Percentiles rank a stretch among this genome's conserved stretches.
Conservation (phyloP, 108 stramenopile genomes). For the Chaetoceros muelleri region DNA sequence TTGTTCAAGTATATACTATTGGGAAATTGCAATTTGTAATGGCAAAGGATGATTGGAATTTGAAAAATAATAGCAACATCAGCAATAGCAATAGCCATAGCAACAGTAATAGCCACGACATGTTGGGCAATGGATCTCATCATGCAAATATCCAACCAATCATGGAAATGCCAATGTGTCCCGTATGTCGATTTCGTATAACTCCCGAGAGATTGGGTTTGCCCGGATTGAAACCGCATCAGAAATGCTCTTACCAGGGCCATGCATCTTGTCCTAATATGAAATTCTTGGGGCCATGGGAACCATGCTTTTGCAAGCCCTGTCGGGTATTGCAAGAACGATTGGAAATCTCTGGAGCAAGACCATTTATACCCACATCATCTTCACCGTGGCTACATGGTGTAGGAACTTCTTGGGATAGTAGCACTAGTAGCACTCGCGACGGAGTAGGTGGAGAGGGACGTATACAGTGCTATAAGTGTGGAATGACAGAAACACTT, state of each 20-base stretch:
- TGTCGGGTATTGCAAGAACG: slow-evolving; percentile 51
- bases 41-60: too few relatives aligned
- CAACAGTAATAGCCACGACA: too few relatives aligned
- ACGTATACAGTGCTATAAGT: slow-evolving; percentile 46
- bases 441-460: slow-evolving; percentile 9
- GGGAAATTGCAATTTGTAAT: neutral
- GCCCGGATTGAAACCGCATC: slow-evolving; percentile 33
- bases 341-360: slow-evolving; percentile 21
- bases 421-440: neutral
- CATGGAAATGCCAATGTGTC: slow-evolving; percentile 47
- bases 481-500: slow-evolving; percentile 67
- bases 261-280: slow-evolving; percentile 52
- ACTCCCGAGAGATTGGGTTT: slow-evolving; percentile 53
- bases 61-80: too few relatives aligned
- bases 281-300: slow-evolving; percentile 46
- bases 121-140: neutral
- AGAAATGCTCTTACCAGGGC: slow-evolving; percentile 61
- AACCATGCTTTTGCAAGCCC: slow-evolving; percentile 43
- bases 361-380: slow-evolving; percentile 2
- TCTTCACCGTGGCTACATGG: too few relatives aligned
- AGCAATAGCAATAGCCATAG: too few relatives aligned
- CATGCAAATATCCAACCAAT: neutral
- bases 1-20: neutral
- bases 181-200: slow-evolving; percentile 73
- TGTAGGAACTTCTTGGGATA: neutral